Base-by-base conservation (phyloP, 441 rosid species). In the Mallotus japonicus region DNA sequence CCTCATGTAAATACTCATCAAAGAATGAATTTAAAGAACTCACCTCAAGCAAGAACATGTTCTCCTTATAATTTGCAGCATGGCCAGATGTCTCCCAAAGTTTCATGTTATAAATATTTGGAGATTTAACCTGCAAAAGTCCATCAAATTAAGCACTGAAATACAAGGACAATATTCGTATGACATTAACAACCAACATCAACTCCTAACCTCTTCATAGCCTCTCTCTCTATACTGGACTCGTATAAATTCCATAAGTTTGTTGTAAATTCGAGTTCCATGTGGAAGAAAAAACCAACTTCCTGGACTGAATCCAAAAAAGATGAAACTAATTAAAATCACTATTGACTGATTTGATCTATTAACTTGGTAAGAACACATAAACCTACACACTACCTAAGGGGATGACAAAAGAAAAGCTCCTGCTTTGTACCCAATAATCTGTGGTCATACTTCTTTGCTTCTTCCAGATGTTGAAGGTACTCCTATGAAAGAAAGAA, bases 81-180 rank as follows among this genome's bases (percentile, higher is more conserved):
- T 96, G 99, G 76, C 99, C 97, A 67, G 98, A 96, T 75, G 91
- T 96, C 78, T 93, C 96, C 99, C 99, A 96, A 69, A 96, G 93
- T 82, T 83, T 88, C 95, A 93, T 96, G 81, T 96, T 92, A 79
- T 83, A 96, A 82, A 96, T 92, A 83, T 93, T 93, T 65, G 97
- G 99, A 56, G 97, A 78, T 66, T 86, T 87, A 64, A 96, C 98
- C 99, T 96, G 92, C 79, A 78, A 83, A 74, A 70, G 20, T 57
- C 73, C 55, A 71, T 61, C 57, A 56, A 70, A 67, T 71, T 49
- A 73, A 71, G 55, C 46, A 79, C 10, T 57, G 40, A 69, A 32
- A 59, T n/a, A 16, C 17, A 78, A 77, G 62, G 46, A 62, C 46
- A 22, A 50, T 65, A 22, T 59, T 24, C 11, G 16, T 72, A 76